Conservation (phyloP, 2,329 filamentous ascomycete species). For the Exophiala phaeomuriformis region DNA sequence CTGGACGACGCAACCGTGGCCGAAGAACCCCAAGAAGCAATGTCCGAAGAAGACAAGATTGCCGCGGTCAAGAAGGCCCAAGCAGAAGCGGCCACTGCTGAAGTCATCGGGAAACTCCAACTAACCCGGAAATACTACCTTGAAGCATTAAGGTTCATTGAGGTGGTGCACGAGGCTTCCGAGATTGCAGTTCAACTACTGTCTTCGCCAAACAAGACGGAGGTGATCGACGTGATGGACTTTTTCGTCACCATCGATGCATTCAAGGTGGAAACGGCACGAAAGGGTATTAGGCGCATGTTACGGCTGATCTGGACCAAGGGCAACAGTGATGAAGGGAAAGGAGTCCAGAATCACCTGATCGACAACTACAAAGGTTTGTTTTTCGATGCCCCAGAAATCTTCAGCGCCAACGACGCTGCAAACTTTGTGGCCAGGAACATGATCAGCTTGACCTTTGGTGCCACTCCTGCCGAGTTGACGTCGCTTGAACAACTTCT, state of each 20-base stretch:
- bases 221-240: conserved; percentile 98
- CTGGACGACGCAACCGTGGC: conserved; percentile 84
- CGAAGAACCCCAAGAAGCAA: conserved; percentile 61
- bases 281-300: conserved; percentile 89
- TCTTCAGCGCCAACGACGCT: conserved; percentile 78
- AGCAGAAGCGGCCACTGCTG: conserved; percentile 80
- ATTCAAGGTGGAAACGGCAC: conserved; percentile 91
- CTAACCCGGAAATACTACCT: conserved; percentile 83
- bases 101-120: conserved; percentile 79
- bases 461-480: conserved; percentile 85
- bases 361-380: conserved; percentile 95
- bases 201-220: conserved; percentile 92
- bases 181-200: conserved; percentile 76
- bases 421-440: conserved; percentile 95
- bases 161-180: conserved; percentile 78
- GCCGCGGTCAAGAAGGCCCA: conserved; percentile 70
- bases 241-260: conserved; percentile 94
- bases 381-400: conserved; percentile 90
- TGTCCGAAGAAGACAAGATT: conserved; percentile 72
- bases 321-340: conserved; percentile 97
- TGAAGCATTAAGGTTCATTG: conserved; percentile 91
- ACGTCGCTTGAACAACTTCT: conserved; percentile 92
- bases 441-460: conserved; percentile 98
- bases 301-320: conserved; percentile 98
- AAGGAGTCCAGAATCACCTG: conserved; percentile 91